Conservation (phyloP, 208 protist genomes). For the Phytomonas sp. region DNA sequence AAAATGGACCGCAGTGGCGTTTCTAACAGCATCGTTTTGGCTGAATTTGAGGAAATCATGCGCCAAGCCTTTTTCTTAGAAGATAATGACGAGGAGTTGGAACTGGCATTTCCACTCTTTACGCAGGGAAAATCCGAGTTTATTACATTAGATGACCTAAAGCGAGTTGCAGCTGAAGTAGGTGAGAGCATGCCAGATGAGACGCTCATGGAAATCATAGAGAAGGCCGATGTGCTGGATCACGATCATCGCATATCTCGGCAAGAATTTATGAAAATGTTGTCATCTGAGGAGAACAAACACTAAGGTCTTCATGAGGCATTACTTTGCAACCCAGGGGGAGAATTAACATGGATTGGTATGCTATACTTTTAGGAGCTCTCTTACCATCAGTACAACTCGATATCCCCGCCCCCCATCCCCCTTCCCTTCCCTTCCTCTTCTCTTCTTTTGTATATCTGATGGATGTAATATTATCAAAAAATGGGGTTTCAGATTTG, state of each 20-base stretch:
- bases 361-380: not conserved
- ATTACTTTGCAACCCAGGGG: not conserved
- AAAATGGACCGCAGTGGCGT: slow-evolving; percentile 90
- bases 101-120: slow-evolving; percentile 93
- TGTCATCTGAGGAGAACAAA: slow-evolving; percentile 31
- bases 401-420: no score
- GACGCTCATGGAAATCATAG: slow-evolving; percentile 94
- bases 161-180: slow-evolving; percentile 88
- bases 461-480: slow-evolving; percentile 4
- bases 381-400: not conserved
- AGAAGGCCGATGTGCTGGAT: slow-evolving; percentile 91
- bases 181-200: slow-evolving; percentile 95
- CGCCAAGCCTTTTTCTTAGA: slow-evolving; percentile 82
- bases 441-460: slow-evolving; percentile 1
- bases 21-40: slow-evolving; percentile 85
- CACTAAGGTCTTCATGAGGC: slow-evolving; percentile 10
- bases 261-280: slow-evolving; percentile 95
- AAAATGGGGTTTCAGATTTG: slow-evolving; percentile 1
- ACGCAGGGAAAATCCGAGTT: slow-evolving; percentile 89
- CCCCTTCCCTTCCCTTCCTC: slow-evolving; percentile 5
- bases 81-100: slow-evolving; percentile 86
- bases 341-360: not conserved
- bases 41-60: slow-evolving; percentile 90
- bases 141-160: slow-evolving; percentile 96
- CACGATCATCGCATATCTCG: slow-evolving; percentile 90